Evolutionary conservation across 371 early-diverging fungal genomes (phyloP).

Genomic region (Mucor sp.): DNA sequence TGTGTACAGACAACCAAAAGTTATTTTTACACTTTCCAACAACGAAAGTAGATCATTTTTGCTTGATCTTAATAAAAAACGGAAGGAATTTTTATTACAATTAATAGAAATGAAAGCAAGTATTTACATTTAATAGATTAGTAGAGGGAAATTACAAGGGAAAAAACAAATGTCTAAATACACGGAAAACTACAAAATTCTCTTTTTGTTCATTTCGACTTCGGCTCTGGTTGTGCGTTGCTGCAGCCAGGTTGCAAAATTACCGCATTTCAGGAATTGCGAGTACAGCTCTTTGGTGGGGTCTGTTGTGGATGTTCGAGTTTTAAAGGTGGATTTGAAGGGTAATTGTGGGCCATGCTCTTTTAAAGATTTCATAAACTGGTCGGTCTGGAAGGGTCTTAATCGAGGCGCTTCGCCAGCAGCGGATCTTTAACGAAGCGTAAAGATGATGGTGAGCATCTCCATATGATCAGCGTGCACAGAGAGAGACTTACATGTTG

Average conservation of each 20-base stretch:
- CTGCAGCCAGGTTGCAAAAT: slow-evolving; percentile 95
- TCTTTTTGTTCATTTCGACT: slow-evolving; percentile 11
- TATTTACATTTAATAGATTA: not conserved
- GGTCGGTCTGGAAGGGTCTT: slow-evolving; percentile 55
- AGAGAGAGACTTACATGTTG: slow-evolving; percentile 42
- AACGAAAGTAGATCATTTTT: not conserved
- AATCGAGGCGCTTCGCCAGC: slow-evolving; percentile 38
- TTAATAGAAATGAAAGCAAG: not conserved
- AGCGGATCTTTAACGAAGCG: slow-evolving; percentile 5
- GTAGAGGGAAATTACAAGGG: not conserved
- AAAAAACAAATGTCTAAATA: not conserved
- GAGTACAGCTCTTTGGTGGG: slow-evolving; percentile 74
- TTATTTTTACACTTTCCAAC: not conserved
- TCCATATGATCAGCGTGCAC: not conserved
- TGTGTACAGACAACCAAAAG: not conserved
- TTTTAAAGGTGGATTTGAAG: slow-evolving; percentile 55
- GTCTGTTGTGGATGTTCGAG: slow-evolving; percentile 46
- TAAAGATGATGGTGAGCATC: not conserved
- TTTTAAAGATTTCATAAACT: slow-evolving; percentile 55
- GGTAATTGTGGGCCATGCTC: slow-evolving; percentile 57
- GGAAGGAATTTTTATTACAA: not conserved
- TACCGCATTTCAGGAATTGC: slow-evolving; percentile 89
- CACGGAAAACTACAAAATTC: not conserved
- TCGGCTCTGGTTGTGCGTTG: slow-evolving; percentile 75
- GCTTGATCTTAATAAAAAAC: not conserved